Base-by-base conservation (phyloP, 2,329 filamentous ascomycete species). In the Furcasterigmium sp. region DNA sequence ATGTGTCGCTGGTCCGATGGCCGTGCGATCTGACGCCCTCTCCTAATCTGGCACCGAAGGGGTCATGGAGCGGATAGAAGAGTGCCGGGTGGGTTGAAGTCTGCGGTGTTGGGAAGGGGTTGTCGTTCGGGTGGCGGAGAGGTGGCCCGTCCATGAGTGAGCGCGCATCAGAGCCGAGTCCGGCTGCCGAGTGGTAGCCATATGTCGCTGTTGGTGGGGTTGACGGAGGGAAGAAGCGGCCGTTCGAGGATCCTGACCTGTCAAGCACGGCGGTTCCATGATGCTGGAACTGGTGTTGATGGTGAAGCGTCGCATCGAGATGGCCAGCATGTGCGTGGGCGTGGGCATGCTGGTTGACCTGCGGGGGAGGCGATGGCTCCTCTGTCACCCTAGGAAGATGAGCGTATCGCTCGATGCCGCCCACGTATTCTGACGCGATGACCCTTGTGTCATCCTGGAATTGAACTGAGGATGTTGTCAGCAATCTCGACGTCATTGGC, bases 391-490 rank as follows among this genome's bases (percentile, higher is more conserved):
- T 43, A 43, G 71, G 71, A 23, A 79, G 59, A 5, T 71, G 71
- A 19, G 82, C 75, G 63, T 96, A 96, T 49, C 80, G 81, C 51
- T 80, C 78, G 19, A 84, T 67, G 0, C 91, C 91, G 4, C 88
- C 90, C 42, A 79, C 75, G 61, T 97, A 97, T 60, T 95, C 90
- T 1, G 87, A 91, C 7, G 91, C 91, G 61, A 96, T 94, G 37
- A 86, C 76, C 23, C 90, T 78, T 18, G 91, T 96, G 59, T 97
- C 90, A 58, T 96, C 91, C 55, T 85, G 76, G 53, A 97, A 96
- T 41, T 80, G 75, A 13, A 96, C 80, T 77, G n/a, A n/a, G 21
- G 29, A 23, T n/a, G 18, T 30, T 32, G 25, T 29, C 13, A 28
- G 34, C 29, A 17, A 26, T 26, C 11, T 7, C 11, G 7, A 7